Percentiles rank a stretch among this genome's conserved stretches.
These are phyloP conservation scores for Thelonectria blattea DNA, from an alignment of 2,329 filamentous ascomycete genomes.

Conservation along the genomic window DNA sequence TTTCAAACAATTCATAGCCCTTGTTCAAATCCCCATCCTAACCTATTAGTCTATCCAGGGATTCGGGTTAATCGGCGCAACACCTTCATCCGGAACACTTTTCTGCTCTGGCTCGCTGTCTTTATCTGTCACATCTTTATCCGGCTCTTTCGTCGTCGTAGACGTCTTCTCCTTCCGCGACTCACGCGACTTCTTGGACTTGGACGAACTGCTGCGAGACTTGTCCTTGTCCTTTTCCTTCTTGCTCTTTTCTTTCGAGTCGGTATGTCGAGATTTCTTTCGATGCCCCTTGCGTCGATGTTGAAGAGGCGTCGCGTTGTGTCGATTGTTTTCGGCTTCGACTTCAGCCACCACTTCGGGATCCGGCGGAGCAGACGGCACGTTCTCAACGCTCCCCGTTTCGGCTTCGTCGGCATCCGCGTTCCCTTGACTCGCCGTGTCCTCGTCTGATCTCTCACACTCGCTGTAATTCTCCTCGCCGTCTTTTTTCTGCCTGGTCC, in stretches of 20 bases:
- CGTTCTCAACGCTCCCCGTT: too few species aligned
- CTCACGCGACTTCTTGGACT: too few species aligned
- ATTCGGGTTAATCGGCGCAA: background rate
- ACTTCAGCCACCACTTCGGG: too few species aligned
- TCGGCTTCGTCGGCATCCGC: background rate
- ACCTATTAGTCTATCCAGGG: background rate
- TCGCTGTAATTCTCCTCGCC: conserved; percentile 2
- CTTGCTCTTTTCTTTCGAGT: background rate
- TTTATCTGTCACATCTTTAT: too few species aligned
- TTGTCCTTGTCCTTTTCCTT: background rate
- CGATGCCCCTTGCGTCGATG: background rate
- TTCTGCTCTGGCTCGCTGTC: too few species aligned
- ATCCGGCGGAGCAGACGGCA: background rate
- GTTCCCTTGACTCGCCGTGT: background rate
- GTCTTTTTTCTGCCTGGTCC: conserved; percentile 19
- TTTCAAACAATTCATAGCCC: too few species aligned
- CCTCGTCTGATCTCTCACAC: background rate
- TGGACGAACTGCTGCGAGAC: too few species aligned
- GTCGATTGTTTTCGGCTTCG: background rate
- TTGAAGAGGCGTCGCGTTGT: background rate
- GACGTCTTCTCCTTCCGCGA: too few species aligned
- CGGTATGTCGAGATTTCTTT: background rate
- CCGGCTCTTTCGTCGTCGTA: too few species aligned
- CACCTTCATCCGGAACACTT: too few species aligned
- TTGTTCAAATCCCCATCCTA: too few species aligned